Evolutionary conservation across 2,329 filamentous ascomycete genomes (phyloP).

Genomic region (Curvularia hawaiiensis): DNA sequence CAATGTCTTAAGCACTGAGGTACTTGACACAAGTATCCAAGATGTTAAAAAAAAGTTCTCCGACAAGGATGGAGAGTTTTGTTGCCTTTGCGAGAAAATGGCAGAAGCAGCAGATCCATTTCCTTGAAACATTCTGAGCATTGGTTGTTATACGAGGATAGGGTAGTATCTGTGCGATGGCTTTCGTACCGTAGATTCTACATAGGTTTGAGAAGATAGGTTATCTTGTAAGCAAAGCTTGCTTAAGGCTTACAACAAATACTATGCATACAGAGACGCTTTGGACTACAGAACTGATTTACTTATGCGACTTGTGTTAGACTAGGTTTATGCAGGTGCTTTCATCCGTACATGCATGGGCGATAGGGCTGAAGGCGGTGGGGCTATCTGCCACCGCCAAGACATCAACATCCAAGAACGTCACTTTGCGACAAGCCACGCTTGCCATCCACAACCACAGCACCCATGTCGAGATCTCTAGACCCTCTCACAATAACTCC

Average conservation of each 20-base stretch:
- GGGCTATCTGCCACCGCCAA: constrained; percentile 27
- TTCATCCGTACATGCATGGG: constrained; percentile 2
- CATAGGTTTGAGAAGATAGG: not conserved
- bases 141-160: not conserved
- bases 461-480: not conserved
- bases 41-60: constrained; percentile 2
- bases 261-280: not conserved
- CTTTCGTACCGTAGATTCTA: not conserved
- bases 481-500: too few species aligned
- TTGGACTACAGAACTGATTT: not conserved
- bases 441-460: constrained; percentile 4
- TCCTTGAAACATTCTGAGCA: not conserved
- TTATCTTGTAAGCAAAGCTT: not conserved
- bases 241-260: not conserved
- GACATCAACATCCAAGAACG: constrained; percentile 17
- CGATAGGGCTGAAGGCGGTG: constrained; percentile 43
- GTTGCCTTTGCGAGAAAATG: not conserved
- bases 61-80: not conserved
- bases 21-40: not conserved
- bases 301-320: not conserved
- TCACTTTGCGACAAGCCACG: constrained; percentile 20
- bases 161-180: not conserved
- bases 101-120: not conserved
- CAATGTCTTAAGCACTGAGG: not conserved
- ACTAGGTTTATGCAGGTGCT: constrained; percentile 11